These are phyloP conservation scores for Metarhizium anisopliae DNA, from an alignment of 2,329 filamentous ascomycete genomes.

Conservation along the genomic window DNA sequence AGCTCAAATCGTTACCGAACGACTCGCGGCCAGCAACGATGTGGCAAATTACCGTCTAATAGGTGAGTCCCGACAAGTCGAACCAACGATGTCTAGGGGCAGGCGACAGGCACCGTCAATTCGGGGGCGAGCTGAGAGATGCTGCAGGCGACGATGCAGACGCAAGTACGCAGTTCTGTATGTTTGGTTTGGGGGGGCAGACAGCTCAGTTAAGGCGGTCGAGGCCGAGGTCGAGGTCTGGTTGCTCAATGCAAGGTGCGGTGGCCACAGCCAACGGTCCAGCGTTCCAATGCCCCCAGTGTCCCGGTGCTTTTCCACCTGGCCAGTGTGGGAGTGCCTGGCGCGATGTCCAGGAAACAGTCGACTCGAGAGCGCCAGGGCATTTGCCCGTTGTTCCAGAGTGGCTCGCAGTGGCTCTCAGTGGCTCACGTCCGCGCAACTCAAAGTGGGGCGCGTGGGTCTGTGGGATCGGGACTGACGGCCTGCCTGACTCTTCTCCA, in stretches of 20 bases:
- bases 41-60: constrained; percentile 1
- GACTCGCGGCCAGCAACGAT: constrained; percentile 1
- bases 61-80: constrained; percentile 1
- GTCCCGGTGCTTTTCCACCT: no score
- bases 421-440: not conserved
- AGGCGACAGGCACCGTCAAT: not conserved
- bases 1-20: not conserved
- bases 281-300: no score
- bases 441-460: constrained; percentile 4
- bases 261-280: no score
- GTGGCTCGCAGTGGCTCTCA: not conserved
- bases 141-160: constrained; percentile 7
- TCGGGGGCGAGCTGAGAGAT: constrained; percentile 4
- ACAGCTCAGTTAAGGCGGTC: constrained; percentile 5
- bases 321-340: no score
- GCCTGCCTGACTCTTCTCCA: no score
- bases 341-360: no score
- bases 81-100: not conserved
- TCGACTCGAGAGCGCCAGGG: no score
- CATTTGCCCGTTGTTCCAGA: not conserved
- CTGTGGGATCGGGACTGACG: constrained; percentile 1
- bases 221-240: not conserved
- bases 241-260: no score
- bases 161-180: not conserved
- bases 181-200: not conserved